These are phyloP conservation scores for Waltergamsia citrina DNA, from an alignment of 2,329 filamentous ascomycete genomes.

Conservation along the genomic window DNA sequence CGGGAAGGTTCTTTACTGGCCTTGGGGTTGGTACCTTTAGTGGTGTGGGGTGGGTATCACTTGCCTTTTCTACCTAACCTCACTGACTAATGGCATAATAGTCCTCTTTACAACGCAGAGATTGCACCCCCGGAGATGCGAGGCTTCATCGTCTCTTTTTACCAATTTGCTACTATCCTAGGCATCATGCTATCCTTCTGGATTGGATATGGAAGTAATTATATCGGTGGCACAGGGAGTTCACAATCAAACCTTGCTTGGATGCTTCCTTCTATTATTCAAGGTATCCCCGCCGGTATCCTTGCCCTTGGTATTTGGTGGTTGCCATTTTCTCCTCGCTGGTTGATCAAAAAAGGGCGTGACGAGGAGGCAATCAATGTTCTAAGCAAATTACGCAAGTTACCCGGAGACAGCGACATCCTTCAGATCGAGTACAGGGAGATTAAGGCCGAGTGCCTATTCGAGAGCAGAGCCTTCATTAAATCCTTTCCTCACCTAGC, in stretches of 20 bases:
- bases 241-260: conserved; percentile 4
- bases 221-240: conserved; percentile 9
- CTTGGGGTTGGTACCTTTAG: conserved; percentile 32
- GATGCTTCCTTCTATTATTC: conserved; percentile 6
- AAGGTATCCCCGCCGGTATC: conserved; percentile 2
- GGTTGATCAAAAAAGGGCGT: conserved; percentile 14
- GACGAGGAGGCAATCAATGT: conserved; percentile 45
- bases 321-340: conserved; percentile 21
- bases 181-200: conserved; percentile 17
- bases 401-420: conserved; percentile 9
- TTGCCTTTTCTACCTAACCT: neutral
- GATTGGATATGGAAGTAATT: conserved; percentile 14
- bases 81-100: conserved; percentile 17
- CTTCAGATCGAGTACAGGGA: conserved; percentile 10
- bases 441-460: conserved; percentile 9
- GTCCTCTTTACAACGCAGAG: conserved; percentile 35
- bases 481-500: conserved; percentile 1
- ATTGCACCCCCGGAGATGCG: conserved; percentile 37
- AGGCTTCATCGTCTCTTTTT: conserved; percentile 28
- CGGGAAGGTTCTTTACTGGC: conserved; percentile 30
- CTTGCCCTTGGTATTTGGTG: conserved; percentile 34
- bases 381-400: conserved; percentile 32
- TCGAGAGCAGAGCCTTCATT: conserved; percentile 4
- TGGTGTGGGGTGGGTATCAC: conserved; percentile 10
- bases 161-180: conserved; percentile 17